Conservation (phyloP, 768 basidiomycete species). For the Kwoniella botswanensis region DNA sequence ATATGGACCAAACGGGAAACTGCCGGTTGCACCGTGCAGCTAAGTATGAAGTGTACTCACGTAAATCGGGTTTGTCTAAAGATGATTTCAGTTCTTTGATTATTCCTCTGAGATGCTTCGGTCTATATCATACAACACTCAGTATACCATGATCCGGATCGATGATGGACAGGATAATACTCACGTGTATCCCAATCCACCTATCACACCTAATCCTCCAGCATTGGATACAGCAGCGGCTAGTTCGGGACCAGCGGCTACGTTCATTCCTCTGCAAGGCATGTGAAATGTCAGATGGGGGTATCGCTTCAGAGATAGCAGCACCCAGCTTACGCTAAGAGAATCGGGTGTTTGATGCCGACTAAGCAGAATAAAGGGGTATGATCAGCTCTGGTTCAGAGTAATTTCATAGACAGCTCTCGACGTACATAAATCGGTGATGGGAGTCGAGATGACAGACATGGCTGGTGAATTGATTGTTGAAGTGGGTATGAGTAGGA, state of each 20-base stretch:
- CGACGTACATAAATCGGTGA: constrained; percentile 72
- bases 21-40: neutral
- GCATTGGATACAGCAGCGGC: constrained; percentile 94
- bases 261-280: constrained; percentile 68
- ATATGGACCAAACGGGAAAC: neutral
- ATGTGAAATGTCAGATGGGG: neutral
- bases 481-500: no score
- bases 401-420: neutral
- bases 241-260: constrained; percentile 77
- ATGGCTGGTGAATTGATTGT: constrained; percentile 16
- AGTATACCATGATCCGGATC: constrained; percentile 77
- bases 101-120: constrained; percentile 37
- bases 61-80: constrained; percentile 61
- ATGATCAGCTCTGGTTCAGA: neutral
- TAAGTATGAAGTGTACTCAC: constrained; percentile 23
- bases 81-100: constrained; percentile 70
- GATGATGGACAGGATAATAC: constrained; percentile 45
- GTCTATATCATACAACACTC: constrained; percentile 11
- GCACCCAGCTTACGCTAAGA: constrained; percentile 70
- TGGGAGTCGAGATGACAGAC: constrained; percentile 70
- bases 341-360: constrained; percentile 78
- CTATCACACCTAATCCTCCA: constrained; percentile 90
- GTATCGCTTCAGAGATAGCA: neutral
- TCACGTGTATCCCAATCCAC: constrained; percentile 63
- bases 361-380: constrained; percentile 53